Conservation (phyloP, 2,329 filamentous ascomycete species). For the Harringtonia lauricola region DNA sequence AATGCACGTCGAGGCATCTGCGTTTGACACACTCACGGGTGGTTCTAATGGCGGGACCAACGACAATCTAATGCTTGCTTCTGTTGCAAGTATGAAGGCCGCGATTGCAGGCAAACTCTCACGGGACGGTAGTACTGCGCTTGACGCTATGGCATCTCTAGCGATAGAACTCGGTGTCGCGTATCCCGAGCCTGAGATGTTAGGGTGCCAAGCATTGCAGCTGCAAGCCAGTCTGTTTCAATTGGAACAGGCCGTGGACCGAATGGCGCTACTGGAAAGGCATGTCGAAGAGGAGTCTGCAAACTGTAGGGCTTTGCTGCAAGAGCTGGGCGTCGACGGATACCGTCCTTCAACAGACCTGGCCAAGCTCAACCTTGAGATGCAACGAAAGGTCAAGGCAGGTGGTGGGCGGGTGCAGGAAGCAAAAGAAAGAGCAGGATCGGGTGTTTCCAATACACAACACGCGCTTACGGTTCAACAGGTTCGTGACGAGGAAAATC, state of each 20-base stretch:
- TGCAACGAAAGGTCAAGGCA: constrained; percentile 59
- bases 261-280: constrained; percentile 43
- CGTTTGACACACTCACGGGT: constrained; percentile 38
- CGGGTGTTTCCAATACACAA: background rate
- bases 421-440: constrained; percentile 36
- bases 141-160: constrained; percentile 46
- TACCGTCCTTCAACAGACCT: constrained; percentile 48
- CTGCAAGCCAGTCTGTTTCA: constrained; percentile 43
- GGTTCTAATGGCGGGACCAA: too few species aligned
- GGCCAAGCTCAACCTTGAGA: constrained; percentile 61
- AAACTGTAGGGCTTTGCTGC: constrained; percentile 25
- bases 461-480: constrained; percentile 45
- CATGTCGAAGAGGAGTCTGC: constrained; percentile 42
- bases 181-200: constrained; percentile 32
- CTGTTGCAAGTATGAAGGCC: constrained; percentile 33
- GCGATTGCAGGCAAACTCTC: constrained; percentile 43
- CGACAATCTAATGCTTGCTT: constrained; percentile 4
- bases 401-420: constrained; percentile 57
- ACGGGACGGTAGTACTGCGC: constrained; percentile 40
- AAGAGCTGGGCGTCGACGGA: constrained; percentile 28
- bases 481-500: constrained; percentile 45
- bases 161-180: constrained; percentile 38
- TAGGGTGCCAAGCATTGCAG: constrained; percentile 42
- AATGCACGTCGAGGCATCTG: constrained; percentile 45
- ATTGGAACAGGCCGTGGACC: constrained; percentile 42